Conservation (phyloP, 2,329 filamentous ascomycete genomes). For the Biscogniauxia sp. region DNA sequence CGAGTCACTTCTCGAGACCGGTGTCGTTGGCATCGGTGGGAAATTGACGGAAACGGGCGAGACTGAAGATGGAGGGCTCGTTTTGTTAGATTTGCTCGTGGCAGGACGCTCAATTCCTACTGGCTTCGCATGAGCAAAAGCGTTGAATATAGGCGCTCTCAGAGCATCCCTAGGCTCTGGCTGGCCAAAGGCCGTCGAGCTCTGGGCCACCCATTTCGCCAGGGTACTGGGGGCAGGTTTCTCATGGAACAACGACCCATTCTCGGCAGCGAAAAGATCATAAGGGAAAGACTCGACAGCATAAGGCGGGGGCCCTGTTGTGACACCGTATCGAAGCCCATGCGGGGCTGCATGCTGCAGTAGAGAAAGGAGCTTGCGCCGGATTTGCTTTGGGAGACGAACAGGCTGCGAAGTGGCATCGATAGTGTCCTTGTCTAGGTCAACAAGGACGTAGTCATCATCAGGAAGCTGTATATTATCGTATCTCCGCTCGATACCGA, state of each 20-base stretch:
- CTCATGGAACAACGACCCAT: slow-evolving; percentile 73
- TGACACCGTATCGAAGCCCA: slow-evolving; percentile 80
- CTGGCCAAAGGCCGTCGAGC: slow-evolving; percentile 82
- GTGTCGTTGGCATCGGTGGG: slow-evolving; percentile 70
- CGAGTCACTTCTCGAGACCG: slow-evolving; percentile 86
- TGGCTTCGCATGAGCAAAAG: slow-evolving; percentile 74
- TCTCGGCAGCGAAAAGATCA: slow-evolving; percentile 87
- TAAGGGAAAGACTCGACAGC: slow-evolving; percentile 90
- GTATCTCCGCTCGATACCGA: slow-evolving; percentile 91
- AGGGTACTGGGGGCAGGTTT: slow-evolving; percentile 69
- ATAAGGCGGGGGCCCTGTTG: slow-evolving; percentile 86
- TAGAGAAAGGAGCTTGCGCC: slow-evolving; percentile 83
- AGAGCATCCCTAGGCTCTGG: slow-evolving; percentile 49
- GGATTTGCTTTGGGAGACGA: slow-evolving; percentile 80
- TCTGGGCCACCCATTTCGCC: slow-evolving; percentile 83
- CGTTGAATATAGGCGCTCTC: slow-evolving; percentile 79
- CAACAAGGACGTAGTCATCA: slow-evolving; percentile 92
- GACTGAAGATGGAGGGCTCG: slow-evolving; percentile 61
- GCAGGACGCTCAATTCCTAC: slow-evolving; percentile 73
- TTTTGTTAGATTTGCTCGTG: slow-evolving; percentile 65
- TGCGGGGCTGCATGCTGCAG: slow-evolving; percentile 89
- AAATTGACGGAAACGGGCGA: slow-evolving; percentile 80
- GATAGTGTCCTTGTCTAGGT: slow-evolving; percentile 87
- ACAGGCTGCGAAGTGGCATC: slow-evolving; percentile 78
- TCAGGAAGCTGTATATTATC: slow-evolving; percentile 83